A percentile compares a stretch with the other conserved stretches of the same genome.
Evolutionary conservation across 352 stramenopile genomes (phyloP).

Genomic region (Globisporangium cederbergense): DNA sequence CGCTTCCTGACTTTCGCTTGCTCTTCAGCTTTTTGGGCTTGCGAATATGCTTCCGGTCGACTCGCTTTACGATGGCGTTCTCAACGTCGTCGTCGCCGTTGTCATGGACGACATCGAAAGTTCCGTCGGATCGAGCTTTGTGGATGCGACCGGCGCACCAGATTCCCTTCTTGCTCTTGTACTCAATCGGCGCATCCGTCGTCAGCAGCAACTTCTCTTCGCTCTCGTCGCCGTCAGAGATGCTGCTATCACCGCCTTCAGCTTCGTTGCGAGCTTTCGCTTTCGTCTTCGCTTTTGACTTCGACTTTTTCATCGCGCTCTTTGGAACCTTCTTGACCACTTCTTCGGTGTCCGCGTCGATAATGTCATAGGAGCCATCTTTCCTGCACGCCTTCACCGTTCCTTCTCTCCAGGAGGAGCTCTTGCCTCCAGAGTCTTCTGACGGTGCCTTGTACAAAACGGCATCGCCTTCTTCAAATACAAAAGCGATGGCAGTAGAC

Average conservation of each 20-base stretch:
- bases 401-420: conserved; percentile 25
- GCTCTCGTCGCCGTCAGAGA: conserved; percentile 17
- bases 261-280: conserved; percentile 10
- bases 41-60: conserved; percentile 27
- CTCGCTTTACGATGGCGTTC: conserved; percentile 27
- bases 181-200: conserved; percentile 33
- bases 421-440: conserved; percentile 7
- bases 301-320: conserved; percentile 19
- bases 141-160: conserved; percentile 34
- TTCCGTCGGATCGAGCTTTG: conserved; percentile 39
- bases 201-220: conserved; percentile 17
- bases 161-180: conserved; percentile 30
- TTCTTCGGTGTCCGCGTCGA: conserved; percentile 27
- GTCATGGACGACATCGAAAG: conserved; percentile 44
- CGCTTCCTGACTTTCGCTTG: conserved; percentile 1
- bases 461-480: conserved; percentile 21
- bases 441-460: conserved; percentile 19
- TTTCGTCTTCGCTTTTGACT: conserved; percentile 11
- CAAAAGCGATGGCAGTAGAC: not conserved
- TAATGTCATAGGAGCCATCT: conserved; percentile 30
- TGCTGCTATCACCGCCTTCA: conserved; percentile 13
- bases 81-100: conserved; percentile 32
- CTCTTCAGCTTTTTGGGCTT: conserved; percentile 14
- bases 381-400: conserved; percentile 27
- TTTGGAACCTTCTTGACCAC: conserved; percentile 28